Percentiles rank a stretch among this genome's conserved stretches.
These are phyloP conservation scores for Aspergillus oerlinghausenensis DNA, from an alignment of 2,329 filamentous ascomycete genomes.

Conservation along the genomic window DNA sequence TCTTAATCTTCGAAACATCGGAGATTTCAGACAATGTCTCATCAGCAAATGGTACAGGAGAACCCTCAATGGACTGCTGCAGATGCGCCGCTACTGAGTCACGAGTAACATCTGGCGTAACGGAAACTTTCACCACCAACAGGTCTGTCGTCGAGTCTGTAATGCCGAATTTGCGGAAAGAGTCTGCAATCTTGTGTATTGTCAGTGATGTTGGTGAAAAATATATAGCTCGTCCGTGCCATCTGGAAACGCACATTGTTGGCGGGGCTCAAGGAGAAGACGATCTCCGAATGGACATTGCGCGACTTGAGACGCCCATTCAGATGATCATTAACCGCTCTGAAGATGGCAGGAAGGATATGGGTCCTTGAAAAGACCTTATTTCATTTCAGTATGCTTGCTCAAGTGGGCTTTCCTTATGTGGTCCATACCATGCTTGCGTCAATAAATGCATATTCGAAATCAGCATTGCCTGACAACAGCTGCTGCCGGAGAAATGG, in stretches of 20 bases:
- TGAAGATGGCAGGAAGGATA: slow-evolving; percentile 69
- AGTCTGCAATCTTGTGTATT: slow-evolving; percentile 70
- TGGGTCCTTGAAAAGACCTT: slow-evolving; percentile 70
- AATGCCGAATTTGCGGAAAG: slow-evolving; percentile 85
- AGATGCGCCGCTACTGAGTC: slow-evolving; percentile 59
- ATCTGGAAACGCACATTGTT: slow-evolving; percentile 61
- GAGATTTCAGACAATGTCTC: slow-evolving; percentile 54
- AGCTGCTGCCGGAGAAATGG: slow-evolving; percentile 76
- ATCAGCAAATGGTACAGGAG: slow-evolving; percentile 57
- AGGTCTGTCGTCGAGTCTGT: slow-evolving; percentile 64
- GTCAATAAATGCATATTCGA: slow-evolving; percentile 93
- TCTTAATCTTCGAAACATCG: slow-evolving; percentile 67
- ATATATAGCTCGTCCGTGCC: not conserved
- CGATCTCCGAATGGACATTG: slow-evolving; percentile 85
- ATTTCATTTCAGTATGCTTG: slow-evolving; percentile 5
- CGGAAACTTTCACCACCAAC: slow-evolving; percentile 75
- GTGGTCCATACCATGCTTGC: slow-evolving; percentile 62
- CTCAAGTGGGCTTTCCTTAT: not conserved
- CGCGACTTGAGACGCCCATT: slow-evolving; percentile 65
- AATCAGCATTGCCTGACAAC: slow-evolving; percentile 74
- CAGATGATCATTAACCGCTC: slow-evolving; percentile 64
- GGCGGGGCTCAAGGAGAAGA: slow-evolving; percentile 72
- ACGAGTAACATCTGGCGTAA: slow-evolving; percentile 44
- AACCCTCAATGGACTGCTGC: slow-evolving; percentile 57
- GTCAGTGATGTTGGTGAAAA: slow-evolving; percentile 12